Evolutionary conservation across 108 stramenopile genomes (phyloP).

Genomic region (Nannochloropsis gaditana): DNA sequence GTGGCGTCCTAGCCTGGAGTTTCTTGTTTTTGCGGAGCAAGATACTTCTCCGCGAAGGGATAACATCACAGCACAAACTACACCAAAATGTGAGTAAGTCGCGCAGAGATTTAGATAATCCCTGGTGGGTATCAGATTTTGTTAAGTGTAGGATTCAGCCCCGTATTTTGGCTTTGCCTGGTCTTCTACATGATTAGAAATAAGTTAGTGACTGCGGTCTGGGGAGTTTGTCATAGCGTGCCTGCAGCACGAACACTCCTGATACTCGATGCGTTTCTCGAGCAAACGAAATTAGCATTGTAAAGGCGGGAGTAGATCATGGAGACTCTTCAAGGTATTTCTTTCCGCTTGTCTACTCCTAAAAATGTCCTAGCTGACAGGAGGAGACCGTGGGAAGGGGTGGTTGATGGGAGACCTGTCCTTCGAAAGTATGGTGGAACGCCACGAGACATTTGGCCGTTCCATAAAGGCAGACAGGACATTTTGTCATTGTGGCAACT

Average conservation of each 20-base stretch:
- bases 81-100: no score
- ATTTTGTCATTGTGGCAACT: background rate
- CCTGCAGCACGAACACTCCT: slow-evolving; percentile 16
- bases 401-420: background rate
- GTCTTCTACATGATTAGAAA: slow-evolving; percentile 14
- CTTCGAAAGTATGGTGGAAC: background rate
- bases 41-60: no score
- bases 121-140: no score
- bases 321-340: background rate
- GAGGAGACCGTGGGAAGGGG: background rate
- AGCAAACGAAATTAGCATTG: background rate
- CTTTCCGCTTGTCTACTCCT: background rate
- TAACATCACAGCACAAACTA: no score
- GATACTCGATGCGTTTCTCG: slow-evolving; percentile 17
- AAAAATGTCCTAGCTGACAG: background rate
- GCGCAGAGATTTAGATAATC: no score
- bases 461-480: slow-evolving; percentile 16
- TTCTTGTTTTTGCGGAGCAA: no score
- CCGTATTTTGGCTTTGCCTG: background rate
- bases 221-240: slow-evolving; percentile 11
- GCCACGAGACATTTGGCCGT: background rate
- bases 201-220: slow-evolving; percentile 8
- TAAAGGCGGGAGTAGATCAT: slow-evolving; percentile 10
- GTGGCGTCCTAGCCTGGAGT: no score
- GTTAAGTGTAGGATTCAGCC: no score